Base-by-base conservation (phyloP, 495 filamentous ascomycete genomes). In the Penicillium daleae region DNA sequence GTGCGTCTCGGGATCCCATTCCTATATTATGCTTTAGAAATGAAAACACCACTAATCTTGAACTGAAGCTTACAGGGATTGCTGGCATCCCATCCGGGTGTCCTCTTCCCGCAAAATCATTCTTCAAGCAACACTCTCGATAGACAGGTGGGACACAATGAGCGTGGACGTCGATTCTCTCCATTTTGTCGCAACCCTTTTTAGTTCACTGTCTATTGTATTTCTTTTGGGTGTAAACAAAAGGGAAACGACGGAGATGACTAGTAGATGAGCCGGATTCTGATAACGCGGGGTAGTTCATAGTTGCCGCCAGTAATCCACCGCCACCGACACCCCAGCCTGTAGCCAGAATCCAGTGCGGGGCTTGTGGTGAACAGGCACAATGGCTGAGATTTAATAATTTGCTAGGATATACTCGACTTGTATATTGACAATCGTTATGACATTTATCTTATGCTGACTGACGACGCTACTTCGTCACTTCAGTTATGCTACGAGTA, bases 81-180 rank as follows among this genome's bases (percentile, higher is more conserved):
- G 67, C 70, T 5, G 81, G 79, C 77, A 82, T 83, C 8, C 82
- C 82, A 66, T 84, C 81, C 0, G 74, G 77, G 24, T 77, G 65
- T 17, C 57, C 59, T 58, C 72, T 68, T 7, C 78, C 77, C 1
- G 66, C 69, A 33, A 69, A 69, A 13, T 69, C 69, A 63, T 67
- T 71, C 13, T 74, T 54, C 0, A 72, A 40, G 27, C 76, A 76
- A 17, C 72, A 74, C 26, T 72, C 56, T 9, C 67, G 70, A 53
- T 78, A 82, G 22, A 59, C 51, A 0, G 66, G 61, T 0, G 77
- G 75, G 9, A 79, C 67, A 51, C 74, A 74, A 57, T 80, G 77
- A 4, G 71, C 63, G 60, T 80, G 77, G 0, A 71, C 60, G 42
- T 80, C 77, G 13, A 80, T 77, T 54, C 61, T 63, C 44, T 67